These are phyloP conservation scores for Forsythia viridissima DNA, from an alignment of 257 asterid genomes.

Conservation along the genomic window DNA sequence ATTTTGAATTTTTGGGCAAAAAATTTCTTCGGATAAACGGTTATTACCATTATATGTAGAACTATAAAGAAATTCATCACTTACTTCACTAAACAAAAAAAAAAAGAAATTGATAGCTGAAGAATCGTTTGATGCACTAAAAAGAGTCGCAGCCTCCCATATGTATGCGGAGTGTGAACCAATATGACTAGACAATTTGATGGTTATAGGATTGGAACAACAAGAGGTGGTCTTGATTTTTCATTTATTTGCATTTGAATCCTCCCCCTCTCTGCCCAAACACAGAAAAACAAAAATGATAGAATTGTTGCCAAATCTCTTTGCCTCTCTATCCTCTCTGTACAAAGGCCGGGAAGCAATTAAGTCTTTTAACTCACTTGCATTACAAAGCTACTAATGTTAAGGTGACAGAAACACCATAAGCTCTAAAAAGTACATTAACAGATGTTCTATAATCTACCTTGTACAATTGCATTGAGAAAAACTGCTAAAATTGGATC, in stretches of 20 bases:
- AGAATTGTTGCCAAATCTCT: background rate
- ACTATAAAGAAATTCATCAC: background rate
- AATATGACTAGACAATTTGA: background rate
- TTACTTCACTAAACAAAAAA: background rate
- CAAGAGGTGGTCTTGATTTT: background rate
- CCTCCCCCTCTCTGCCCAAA: background rate
- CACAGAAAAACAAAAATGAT: background rate
- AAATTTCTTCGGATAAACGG: background rate
- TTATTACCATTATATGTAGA: background rate
- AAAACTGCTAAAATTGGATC: background rate
- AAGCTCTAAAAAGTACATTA: background rate
- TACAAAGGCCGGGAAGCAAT: background rate
- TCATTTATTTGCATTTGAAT: background rate
- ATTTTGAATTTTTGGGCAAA: background rate
- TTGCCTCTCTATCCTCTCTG: background rate
- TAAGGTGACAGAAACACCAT: background rate
- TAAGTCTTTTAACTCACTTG: background rate
- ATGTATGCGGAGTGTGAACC: background rate
- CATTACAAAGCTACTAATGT: background rate
- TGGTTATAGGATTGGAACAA: background rate
- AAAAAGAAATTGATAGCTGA: background rate
- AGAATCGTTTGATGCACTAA: constrained; percentile 4
- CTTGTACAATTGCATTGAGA: constrained; percentile 4
- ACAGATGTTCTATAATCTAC: background rate
- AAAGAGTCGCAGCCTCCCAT: background rate